Conservation (phyloP, 202 grass and related monocot species). For the Dendrocalamus latiflorus region DNA sequence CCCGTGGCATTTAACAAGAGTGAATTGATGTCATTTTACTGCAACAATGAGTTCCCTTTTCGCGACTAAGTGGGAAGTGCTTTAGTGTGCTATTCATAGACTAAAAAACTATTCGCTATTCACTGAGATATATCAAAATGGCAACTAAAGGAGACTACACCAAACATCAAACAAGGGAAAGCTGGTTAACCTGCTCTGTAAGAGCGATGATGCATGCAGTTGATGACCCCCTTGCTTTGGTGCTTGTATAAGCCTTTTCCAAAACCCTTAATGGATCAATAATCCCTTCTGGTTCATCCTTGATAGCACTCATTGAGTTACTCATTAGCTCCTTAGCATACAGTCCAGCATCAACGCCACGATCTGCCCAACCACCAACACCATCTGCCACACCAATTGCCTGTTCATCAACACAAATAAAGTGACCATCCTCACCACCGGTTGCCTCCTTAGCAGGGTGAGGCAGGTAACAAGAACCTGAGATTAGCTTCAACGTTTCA, state of each 20-base stretch:
- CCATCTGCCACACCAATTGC: slow-evolving; percentile 81
- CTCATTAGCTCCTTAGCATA: slow-evolving; percentile 87
- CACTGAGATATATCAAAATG: slow-evolving; percentile 7
- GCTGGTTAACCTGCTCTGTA: slow-evolving; percentile 50
- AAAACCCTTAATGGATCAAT: slow-evolving; percentile 77
- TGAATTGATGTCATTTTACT: background rate
- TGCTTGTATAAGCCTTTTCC: slow-evolving; percentile 68
- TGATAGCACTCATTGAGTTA: slow-evolving; percentile 59
- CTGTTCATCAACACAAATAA: slow-evolving; percentile 58
- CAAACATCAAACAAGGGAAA: background rate
- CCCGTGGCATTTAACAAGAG: background rate
- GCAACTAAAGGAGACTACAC: background rate
- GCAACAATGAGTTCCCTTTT: background rate
- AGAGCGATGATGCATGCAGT: slow-evolving; percentile 85
- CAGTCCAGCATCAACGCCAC: slow-evolving; percentile 63
- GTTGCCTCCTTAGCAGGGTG: slow-evolving; percentile 83
- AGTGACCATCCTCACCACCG: slow-evolving; percentile 83
- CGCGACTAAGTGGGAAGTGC: background rate
- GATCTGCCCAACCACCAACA: slow-evolving; percentile 84
- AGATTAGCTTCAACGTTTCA: slow-evolving; percentile 49
- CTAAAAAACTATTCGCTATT: background rate
- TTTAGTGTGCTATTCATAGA: background rate
- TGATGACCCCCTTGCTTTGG: slow-evolving; percentile 76
- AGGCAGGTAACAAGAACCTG: slow-evolving; percentile 75
- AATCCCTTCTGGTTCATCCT: slow-evolving; percentile 54